Evolutionary conservation across 2,329 filamentous ascomycete genomes (phyloP), one percentile per base, ranked within the genome.

Genomic region (Talaromyces sp.): DNA sequence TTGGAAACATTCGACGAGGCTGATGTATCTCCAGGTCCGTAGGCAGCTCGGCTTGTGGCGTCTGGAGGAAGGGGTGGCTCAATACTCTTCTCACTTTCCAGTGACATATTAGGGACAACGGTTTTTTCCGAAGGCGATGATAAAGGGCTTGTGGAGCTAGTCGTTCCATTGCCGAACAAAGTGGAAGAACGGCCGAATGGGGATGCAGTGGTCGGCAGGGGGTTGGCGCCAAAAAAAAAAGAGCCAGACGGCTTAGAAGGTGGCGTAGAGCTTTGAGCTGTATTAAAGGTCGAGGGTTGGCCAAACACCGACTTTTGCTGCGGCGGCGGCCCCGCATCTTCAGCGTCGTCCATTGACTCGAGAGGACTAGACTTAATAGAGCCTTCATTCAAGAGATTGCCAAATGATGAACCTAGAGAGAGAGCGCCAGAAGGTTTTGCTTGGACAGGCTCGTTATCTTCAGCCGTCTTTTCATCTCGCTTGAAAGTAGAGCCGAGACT

Each of bases 21-120:
- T 4, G 79, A 80, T n/a, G 78, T 80, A 61, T 81, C 79, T 5
- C 78, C 79, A 27, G 78, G 73, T 9, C 74, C 74, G 66, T 80
- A 81, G 13, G 65, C 71, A 41, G 71, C 72, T 66, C 75, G 79
- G 62, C 77, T 81, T n/a, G 77, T 78, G 5, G 79, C 64, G 46
- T 81, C 78, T 17, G 79, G 79, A 4, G 79, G 79, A 38, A 81
- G 67, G 10, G 79, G 79, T 10, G 72, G 63, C 63, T 77, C 73
- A 9, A 71, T 58, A 27, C 71, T 62, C 41, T 71, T 66, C 19
- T 66, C 65, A 60, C 69, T 68, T 58, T 73, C 78, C 27, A 75
- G 70, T 21, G 69, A 66, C 58, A 70, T 55, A 64, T 64, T 63
- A 56, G 65, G 66, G 49, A 66, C 50, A 41, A 64, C 67, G 14